Percentiles rank a stretch among this genome's conserved stretches.
Evolutionary conservation across 2,329 filamentous ascomycete species (phyloP).

Genomic region (Penicillium brevicompactum): DNA sequence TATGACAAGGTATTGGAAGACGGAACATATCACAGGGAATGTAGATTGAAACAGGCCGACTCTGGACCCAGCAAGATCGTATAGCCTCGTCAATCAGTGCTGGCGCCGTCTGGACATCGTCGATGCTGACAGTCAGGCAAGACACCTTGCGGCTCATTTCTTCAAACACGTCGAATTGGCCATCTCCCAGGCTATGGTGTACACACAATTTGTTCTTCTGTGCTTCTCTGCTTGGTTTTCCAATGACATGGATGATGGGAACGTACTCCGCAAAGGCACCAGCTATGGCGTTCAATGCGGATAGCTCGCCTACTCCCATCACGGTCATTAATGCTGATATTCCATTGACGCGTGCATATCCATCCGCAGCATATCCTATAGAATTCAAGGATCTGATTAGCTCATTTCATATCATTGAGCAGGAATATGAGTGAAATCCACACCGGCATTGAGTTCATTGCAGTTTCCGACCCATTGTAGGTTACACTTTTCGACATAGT

Average conservation of each 20-base stretch:
- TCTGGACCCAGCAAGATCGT: neutral
- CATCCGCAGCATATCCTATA: slow-evolving; percentile 69
- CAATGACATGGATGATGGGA: slow-evolving; percentile 63
- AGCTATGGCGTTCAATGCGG: slow-evolving; percentile 69
- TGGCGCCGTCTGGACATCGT: slow-evolving; percentile 37
- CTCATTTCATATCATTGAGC: neutral
- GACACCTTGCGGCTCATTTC: slow-evolving; percentile 74
- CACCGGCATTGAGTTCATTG: slow-evolving; percentile 59
- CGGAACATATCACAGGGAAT: neutral
- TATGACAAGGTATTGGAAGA: neutral
- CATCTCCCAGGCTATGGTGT: slow-evolving; percentile 71
- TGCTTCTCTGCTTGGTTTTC: slow-evolving; percentile 45
- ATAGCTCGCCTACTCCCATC: slow-evolving; percentile 67
- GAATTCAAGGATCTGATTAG: neutral
- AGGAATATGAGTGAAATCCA: neutral
- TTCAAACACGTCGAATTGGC: slow-evolving; percentile 65
- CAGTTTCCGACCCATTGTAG: slow-evolving; percentile 59
- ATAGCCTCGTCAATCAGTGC: neutral
- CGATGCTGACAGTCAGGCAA: slow-evolving; percentile 66
- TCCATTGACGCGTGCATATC: slow-evolving; percentile 70
- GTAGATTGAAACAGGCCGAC: neutral
- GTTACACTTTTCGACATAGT: slow-evolving; percentile 55
- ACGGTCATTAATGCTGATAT: slow-evolving; percentile 69
- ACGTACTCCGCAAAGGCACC: slow-evolving; percentile 71
- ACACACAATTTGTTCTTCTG: slow-evolving; percentile 42